These are phyloP conservation scores for Entonaema liquescens DNA, from an alignment of 495 filamentous ascomycete genomes.

Conservation along the genomic window DNA sequence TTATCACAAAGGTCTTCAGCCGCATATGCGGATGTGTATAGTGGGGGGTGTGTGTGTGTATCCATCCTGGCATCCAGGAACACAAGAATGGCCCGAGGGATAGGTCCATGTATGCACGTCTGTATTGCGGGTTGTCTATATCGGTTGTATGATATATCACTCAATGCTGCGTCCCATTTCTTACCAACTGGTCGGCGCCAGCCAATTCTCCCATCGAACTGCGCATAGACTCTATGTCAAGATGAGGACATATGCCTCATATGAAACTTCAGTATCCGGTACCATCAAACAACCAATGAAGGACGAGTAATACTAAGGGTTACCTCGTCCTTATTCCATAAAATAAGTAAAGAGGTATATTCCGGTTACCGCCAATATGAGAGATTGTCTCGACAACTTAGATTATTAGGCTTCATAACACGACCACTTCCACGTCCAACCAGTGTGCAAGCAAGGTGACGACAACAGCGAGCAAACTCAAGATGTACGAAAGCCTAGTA, in stretches of 20 bases:
- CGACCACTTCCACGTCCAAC: background rate
- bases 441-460: constrained; percentile 15
- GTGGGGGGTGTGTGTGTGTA: constrained; percentile 6
- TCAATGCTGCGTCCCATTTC: constrained; percentile 22
- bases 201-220: constrained; percentile 13
- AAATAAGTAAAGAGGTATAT: background rate
- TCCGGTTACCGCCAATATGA: background rate
- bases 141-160: constrained; percentile 33
- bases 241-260: constrained; percentile 3
- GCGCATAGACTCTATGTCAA: background rate
- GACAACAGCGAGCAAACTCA: background rate
- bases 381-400: background rate
- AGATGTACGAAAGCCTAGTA: background rate
- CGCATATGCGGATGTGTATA: constrained; percentile 29
- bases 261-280: background rate
- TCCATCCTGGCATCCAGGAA: constrained; percentile 22
- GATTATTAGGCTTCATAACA: constrained; percentile 1
- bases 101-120: constrained; percentile 25
- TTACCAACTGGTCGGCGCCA: background rate
- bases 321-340: background rate
- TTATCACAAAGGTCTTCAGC: constrained; percentile 40
- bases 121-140: constrained; percentile 16
- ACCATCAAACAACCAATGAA: background rate
- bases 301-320: background rate
- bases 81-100: constrained; percentile 2